Percentiles rank a stretch among this genome's conserved stretches.
phyloP scores from a whole-genome alignment of 2,329 filamentous ascomycete genomes.

The Talaromyces marneffei region DNA sequence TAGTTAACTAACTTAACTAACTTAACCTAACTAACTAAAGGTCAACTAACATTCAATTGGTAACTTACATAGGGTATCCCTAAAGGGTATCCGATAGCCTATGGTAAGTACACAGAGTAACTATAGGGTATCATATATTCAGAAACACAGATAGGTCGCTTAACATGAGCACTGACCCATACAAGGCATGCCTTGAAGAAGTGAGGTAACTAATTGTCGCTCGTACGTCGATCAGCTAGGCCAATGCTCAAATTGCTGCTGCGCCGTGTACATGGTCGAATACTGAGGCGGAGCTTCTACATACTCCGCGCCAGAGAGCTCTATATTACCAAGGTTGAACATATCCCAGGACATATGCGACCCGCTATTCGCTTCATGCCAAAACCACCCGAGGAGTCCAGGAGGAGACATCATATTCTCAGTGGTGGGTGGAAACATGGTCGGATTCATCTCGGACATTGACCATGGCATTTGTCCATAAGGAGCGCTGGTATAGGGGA shows the following conservation, averaged over 20 bases:
- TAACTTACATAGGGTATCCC: no score
- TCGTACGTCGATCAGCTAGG: background rate
- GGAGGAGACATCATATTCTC: slow-evolving; percentile 5
- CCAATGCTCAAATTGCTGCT: slow-evolving; percentile 6
- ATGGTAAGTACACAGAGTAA: no score
- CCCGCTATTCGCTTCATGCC: slow-evolving; percentile 4
- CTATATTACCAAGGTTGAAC: slow-evolving; percentile 9
- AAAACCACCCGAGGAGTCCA: slow-evolving; percentile 10
- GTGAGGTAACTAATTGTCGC: background rate
- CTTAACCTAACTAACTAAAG: no score
- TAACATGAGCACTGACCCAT: background rate
- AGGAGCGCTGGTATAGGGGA: slow-evolving; percentile 1
- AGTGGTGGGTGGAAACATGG: slow-evolving; percentile 1
- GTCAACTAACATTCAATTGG: background rate
- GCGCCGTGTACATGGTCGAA: background rate
- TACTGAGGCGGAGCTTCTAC: slow-evolving; percentile 7
- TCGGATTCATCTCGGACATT: background rate
- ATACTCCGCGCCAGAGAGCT: slow-evolving; percentile 3
- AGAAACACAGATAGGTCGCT: background rate
- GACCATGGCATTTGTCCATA: slow-evolving; percentile 4
- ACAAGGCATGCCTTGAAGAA: background rate
- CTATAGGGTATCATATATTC: background rate
- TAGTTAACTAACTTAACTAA: no score
- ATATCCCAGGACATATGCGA: slow-evolving; percentile 11
- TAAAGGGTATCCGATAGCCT: no score